These are phyloP conservation scores for Senecio squalidus DNA, from an alignment of 140 eudicot species.

Conservation along the genomic window DNA sequence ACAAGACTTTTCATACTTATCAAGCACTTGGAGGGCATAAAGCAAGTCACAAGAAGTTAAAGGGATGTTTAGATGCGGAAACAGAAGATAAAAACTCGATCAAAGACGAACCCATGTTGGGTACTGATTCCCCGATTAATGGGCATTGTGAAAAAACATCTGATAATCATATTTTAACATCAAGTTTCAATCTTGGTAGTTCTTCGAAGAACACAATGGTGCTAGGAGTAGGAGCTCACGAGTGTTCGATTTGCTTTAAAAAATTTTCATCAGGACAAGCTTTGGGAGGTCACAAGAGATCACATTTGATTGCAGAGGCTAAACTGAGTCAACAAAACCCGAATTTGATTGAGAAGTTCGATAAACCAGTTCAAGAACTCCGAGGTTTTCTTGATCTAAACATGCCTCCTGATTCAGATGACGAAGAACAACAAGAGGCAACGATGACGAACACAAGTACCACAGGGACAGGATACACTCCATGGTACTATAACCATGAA, in stretches of 20 bases:
- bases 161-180: conserved; percentile 13
- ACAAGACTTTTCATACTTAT: conserved; percentile 67
- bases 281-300: conserved; percentile 93
- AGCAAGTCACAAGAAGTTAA: conserved; percentile 84
- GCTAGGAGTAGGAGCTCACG: conserved; percentile 48
- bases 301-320: conserved; percentile 72
- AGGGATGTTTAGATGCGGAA: conserved; percentile 38
- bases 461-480: conserved; percentile 28
- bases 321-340: conserved; percentile 32
- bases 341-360: conserved; percentile 14
- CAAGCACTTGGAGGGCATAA: conserved; percentile 97
- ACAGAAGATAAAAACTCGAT: conserved; percentile 22
- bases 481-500: conserved; percentile 70
- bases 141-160: conserved; percentile 19
- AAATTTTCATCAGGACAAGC: conserved; percentile 92
- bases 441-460: conserved; percentile 23
- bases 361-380: conserved; percentile 37
- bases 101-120: conserved; percentile 26
- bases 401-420: conserved; percentile 59
- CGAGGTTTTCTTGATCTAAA: conserved; percentile 77
- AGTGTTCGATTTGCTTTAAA: conserved; percentile 76
- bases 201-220: conserved; percentile 40
- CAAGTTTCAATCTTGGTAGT: conserved; percentile 26
- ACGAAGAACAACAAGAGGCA: conserved; percentile 20
- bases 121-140: conserved; percentile 13